A percentile compares a stretch with the other conserved stretches of the same genome.
Evolutionary conservation across 176 grass and related monocot genomes (phyloP).

Genomic region (Avena insularis): DNA sequence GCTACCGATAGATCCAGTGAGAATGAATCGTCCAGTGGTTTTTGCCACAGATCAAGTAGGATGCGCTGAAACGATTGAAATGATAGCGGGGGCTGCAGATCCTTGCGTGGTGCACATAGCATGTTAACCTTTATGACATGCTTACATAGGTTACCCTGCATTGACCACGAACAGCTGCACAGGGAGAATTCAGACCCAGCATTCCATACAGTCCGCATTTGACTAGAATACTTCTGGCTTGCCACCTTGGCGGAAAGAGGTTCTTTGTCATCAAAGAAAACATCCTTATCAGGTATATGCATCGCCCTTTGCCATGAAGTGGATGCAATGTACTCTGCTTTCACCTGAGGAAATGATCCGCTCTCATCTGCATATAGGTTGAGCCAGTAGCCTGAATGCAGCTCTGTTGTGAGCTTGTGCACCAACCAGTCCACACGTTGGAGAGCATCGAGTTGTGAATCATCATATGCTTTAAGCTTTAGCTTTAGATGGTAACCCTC

Average conservation of each 20-base stretch:
- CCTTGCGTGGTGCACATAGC: constrained; percentile 47
- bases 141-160: constrained; percentile 93
- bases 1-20: constrained; percentile 80
- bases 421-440: constrained; percentile 94
- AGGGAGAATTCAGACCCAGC: constrained; percentile 82
- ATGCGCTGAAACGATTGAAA: constrained; percentile 72
- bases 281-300: constrained; percentile 68
- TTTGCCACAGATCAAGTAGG: constrained; percentile 71
- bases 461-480: constrained; percentile 85
- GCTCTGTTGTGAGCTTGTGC: constrained; percentile 90
- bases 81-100: constrained; percentile 51
- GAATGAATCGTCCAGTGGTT: constrained; percentile 76
- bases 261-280: constrained; percentile 60
- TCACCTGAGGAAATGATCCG: constrained; percentile 77
- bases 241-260: constrained; percentile 58
- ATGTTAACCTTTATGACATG: constrained; percentile 89
- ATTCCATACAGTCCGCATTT: constrained; percentile 68
- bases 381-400: constrained; percentile 90
- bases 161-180: constrained; percentile 80
- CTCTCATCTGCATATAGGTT: constrained; percentile 83
- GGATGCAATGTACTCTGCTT: constrained; percentile 81
- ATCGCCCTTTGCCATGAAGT: constrained; percentile 88
- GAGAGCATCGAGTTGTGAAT: constrained; percentile 77
- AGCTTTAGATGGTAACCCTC: constrained; percentile 94
- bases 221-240: constrained; percentile 70